Conservation (phyloP, 2,329 filamentous ascomycete species). For the Biscogniauxia marginata region DNA sequence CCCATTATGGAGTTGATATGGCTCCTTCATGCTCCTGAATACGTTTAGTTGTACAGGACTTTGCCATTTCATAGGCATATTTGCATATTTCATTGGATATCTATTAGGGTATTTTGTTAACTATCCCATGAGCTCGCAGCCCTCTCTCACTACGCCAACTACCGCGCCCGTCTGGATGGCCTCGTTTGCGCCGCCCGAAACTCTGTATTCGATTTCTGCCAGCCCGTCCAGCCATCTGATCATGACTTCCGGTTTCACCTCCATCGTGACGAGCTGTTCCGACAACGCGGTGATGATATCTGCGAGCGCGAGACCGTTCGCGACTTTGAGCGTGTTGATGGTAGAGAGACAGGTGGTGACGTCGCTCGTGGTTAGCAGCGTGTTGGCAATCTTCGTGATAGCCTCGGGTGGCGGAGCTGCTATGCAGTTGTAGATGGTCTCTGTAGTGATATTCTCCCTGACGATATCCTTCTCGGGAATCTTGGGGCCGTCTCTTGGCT, state of each 20-base stretch:
- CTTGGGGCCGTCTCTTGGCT: conserved; percentile 58
- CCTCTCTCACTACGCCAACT: conserved; percentile 82
- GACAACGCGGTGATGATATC: conserved; percentile 87
- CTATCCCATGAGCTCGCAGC: conserved; percentile 67
- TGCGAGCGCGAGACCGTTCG: conserved; percentile 83
- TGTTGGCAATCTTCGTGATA: conserved; percentile 79
- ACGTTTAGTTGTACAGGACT: background rate
- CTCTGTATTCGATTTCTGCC: conserved; percentile 87
- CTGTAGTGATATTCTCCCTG: conserved; percentile 78
- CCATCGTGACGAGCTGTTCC: conserved; percentile 77
- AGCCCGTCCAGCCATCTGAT: conserved; percentile 89
- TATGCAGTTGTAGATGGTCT: conserved; percentile 97
- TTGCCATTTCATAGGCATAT: background rate
- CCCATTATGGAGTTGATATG: background rate
- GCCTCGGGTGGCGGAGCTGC: conserved; percentile 90
- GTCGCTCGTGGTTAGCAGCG: conserved; percentile 79
- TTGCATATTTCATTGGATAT: no score
- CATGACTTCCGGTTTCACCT: conserved; percentile 83
- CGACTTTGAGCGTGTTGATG: conserved; percentile 81
- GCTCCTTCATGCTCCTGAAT: background rate
- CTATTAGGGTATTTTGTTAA: conserved; percentile 9
- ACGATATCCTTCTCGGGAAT: conserved; percentile 63
- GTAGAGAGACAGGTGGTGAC: conserved; percentile 87
- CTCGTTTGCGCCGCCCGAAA: conserved; percentile 86
- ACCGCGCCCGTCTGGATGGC: conserved; percentile 87